phyloP scores from a whole-genome alignment of 2,329 filamentous ascomycete genomes.

The Rhinocladiella similis region DNA sequence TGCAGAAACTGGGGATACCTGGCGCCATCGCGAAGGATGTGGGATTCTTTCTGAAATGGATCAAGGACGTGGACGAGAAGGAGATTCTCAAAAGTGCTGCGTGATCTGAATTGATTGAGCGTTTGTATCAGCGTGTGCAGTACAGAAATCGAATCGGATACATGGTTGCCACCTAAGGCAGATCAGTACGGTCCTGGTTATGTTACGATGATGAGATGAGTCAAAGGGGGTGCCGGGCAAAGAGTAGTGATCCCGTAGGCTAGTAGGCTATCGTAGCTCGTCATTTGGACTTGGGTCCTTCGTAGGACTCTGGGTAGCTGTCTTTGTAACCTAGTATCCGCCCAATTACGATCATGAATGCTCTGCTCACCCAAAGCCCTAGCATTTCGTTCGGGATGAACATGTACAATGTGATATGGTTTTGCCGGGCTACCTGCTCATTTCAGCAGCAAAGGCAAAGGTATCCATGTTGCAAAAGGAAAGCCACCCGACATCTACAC shows the following conservation, averaged over 20 bases:
- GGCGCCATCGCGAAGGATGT: conserved; percentile 70
- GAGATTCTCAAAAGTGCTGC: not conserved
- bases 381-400: conserved; percentile 1
- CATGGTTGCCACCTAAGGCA: no score
- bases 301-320: conserved; percentile 12
- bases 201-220: no score
- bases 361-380: conserved; percentile 3
- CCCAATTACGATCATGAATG: not conserved
- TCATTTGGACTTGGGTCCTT: not conserved
- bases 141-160: no score
- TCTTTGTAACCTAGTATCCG: conserved; percentile 9
- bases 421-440: no score
- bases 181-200: no score
- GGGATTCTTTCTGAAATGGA: conserved; percentile 66
- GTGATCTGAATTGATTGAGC: no score
- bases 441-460: no score
- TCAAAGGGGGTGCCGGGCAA: no score
- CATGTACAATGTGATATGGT: no score
- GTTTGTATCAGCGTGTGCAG: no score
- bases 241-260: no score
- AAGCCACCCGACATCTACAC: not conserved
- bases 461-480: not conserved
- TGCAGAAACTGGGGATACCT: conserved; percentile 66
- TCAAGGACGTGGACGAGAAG: conserved; percentile 46
- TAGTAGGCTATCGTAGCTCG: no score